Percentiles rank a stretch among this genome's conserved stretches.
Conservation (phyloP, 2,329 filamentous ascomycete genomes). For the Phaeosphaeria sp. region DNA sequence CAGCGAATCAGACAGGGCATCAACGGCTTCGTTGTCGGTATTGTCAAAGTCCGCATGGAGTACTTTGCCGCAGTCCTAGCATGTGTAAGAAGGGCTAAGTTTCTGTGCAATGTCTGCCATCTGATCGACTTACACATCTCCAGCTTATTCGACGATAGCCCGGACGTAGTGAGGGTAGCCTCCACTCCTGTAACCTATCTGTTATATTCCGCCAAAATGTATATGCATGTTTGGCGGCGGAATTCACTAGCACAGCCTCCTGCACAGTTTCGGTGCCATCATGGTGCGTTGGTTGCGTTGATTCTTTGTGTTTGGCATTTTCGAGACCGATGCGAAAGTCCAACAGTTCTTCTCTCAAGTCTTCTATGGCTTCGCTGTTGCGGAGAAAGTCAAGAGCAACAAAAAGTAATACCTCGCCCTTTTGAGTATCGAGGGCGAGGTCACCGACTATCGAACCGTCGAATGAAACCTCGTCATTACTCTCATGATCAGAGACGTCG, state of each 20-base stretch:
- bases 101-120: not conserved
- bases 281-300: not conserved
- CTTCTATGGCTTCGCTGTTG: not conserved
- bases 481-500: not conserved
- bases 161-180: not conserved
- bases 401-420: not conserved
- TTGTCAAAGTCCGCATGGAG: not conserved
- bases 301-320: not conserved
- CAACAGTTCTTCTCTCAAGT: not conserved
- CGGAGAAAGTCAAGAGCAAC: not conserved
- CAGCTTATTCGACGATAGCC: not conserved
- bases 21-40: not conserved
- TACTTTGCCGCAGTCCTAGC: not conserved
- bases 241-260: not conserved
- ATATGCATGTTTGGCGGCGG: not conserved
- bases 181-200: not conserved
- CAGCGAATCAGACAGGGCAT: not conserved
- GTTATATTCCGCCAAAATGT: not conserved
- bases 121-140: not conserved
- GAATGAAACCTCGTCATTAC: not conserved
- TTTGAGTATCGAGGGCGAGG: not conserved
- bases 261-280: not conserved
- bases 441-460: not conserved
- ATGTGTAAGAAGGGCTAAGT: not conserved
- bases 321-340: not conserved